These are phyloP conservation scores for Hypoxylon rubiginosum DNA, from an alignment of 2,329 filamentous ascomycete genomes.

Conservation along the genomic window DNA sequence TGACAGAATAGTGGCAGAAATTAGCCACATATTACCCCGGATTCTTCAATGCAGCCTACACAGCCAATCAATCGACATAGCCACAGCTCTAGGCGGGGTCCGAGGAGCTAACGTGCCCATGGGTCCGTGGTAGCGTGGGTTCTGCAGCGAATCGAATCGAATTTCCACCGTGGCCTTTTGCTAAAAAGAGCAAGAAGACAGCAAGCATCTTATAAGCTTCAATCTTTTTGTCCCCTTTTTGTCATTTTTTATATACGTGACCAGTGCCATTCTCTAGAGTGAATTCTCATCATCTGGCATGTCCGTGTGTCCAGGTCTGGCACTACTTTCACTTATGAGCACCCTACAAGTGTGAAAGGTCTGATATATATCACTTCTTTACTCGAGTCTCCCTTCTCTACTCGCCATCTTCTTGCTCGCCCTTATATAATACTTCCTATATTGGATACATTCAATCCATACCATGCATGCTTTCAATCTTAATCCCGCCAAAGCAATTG, in stretches of 20 bases:
- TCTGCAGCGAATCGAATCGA: conserved; percentile 36
- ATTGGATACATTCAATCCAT: neutral
- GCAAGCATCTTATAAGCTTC: conserved; percentile 41
- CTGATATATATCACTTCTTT: conserved; percentile 30
- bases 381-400: conserved; percentile 15
- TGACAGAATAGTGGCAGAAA: neutral
- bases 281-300: conserved; percentile 41
- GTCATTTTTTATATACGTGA: conserved; percentile 6
- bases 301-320: neutral
- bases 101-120: conserved; percentile 12
- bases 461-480: conserved; percentile 64
- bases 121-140: conserved; percentile 9
- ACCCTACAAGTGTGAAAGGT: conserved; percentile 19
- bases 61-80: conserved; percentile 16
- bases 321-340: conserved; percentile 29
- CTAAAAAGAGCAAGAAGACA: conserved; percentile 46
- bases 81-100: neutral
- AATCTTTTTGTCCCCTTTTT: conserved; percentile 4
- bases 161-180: conserved; percentile 63
- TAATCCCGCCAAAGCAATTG: conserved; percentile 65
- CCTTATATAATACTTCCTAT: conserved; percentile 17
- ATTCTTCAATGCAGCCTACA: conserved; percentile 12
- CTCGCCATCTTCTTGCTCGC: neutral
- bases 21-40: conserved; percentile 46
- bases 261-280: conserved; percentile 8